Percentiles rank a stretch among this genome's conserved stretches.
Conservation (phyloP, 352 stramenopile species). For the Globisporangium viniferum region DNA sequence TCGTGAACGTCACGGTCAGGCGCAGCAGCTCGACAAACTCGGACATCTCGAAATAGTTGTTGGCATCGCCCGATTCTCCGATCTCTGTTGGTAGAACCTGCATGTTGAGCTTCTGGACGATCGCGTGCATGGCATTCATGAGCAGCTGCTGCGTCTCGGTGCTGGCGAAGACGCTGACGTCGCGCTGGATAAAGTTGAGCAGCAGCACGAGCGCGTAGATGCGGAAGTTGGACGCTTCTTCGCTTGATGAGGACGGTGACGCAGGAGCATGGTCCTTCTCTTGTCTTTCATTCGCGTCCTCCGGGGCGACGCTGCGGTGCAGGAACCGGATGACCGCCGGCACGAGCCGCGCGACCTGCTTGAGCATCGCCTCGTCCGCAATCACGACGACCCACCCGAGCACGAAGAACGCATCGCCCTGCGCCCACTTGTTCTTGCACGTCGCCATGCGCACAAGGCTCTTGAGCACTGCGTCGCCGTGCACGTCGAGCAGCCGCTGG, state of each 20-base stretch:
- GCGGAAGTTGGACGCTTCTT: slow-evolving; percentile 62
- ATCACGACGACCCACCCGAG: slow-evolving; percentile 76
- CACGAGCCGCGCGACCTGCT: slow-evolving; percentile 35
- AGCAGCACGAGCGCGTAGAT: slow-evolving; percentile 74
- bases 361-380: slow-evolving; percentile 45
- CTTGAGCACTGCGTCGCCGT: slow-evolving; percentile 34
- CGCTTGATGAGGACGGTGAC: slow-evolving; percentile 24
- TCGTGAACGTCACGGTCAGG: slow-evolving; percentile 48
- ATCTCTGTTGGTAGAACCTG: neutral
- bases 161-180: slow-evolving; percentile 29
- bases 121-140: slow-evolving; percentile 7
- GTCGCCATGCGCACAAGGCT: slow-evolving; percentile 57
- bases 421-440: slow-evolving; percentile 69
- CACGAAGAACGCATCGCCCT: slow-evolving; percentile 73
- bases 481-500: slow-evolving; percentile 48
- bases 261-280: neutral
- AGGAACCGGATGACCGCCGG: slow-evolving; percentile 43
- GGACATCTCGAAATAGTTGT: slow-evolving; percentile 20
- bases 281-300: neutral
- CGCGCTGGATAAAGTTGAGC: slow-evolving; percentile 67
- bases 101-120: slow-evolving; percentile 13
- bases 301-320: slow-evolving; percentile 33
- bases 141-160: neutral
- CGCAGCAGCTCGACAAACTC: slow-evolving; percentile 64
- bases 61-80: neutral